Evolutionary conservation across 176 grass and related monocot species (phyloP), one percentile per base, ranked within the genome.

Genomic region (Urochloa ruziziensis): DNA sequence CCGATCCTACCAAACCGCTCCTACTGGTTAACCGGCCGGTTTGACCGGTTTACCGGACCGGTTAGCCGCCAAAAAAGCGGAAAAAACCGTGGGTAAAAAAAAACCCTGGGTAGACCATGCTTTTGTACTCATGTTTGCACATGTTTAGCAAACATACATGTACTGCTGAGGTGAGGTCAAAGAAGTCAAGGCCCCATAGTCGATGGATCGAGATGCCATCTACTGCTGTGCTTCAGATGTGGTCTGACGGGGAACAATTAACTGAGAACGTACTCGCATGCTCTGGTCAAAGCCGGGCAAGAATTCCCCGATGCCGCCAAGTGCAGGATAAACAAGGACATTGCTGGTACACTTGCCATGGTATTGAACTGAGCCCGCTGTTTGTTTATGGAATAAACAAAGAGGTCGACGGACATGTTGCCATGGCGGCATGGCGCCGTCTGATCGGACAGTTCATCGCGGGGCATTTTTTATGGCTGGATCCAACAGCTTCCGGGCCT

Each of bases 381-480:
- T 80, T 88, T 75, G 30, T 85, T 69, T 76, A 70, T 12, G 33
- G 44, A 39, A 80, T 80, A 89, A 80, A 89, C n/a, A 80, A 80
- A 84, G 39, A 40, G 7, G 58, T 80, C 75, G 37, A 11, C 16
- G 28, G 87, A 67, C 87, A 84, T 88, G 86, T 35, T 70, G 36
- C 81, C 67, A 88, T 71, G 88, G 72, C 83, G 36, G 75, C 67
- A 88, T 71, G 88, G 72, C 83, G 72, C 83, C 88, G 74, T 39
- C 57, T 48, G 65, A 77, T 80, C 78, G 34, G 83, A 82, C 88
- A 90, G 88, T 90, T 86, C 83, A 82, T 71, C 57, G 35, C 64
- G 46, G 28, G 46, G 52, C 79, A 48, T 65, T 65, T 65, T 90
- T 70, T 90, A 86, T 86, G 4, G 68, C 79, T 90, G 65, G 83